Base-by-base conservation (phyloP, 768 basidiomycete species). In the Rhodosporidiobolus sp. region DNA sequence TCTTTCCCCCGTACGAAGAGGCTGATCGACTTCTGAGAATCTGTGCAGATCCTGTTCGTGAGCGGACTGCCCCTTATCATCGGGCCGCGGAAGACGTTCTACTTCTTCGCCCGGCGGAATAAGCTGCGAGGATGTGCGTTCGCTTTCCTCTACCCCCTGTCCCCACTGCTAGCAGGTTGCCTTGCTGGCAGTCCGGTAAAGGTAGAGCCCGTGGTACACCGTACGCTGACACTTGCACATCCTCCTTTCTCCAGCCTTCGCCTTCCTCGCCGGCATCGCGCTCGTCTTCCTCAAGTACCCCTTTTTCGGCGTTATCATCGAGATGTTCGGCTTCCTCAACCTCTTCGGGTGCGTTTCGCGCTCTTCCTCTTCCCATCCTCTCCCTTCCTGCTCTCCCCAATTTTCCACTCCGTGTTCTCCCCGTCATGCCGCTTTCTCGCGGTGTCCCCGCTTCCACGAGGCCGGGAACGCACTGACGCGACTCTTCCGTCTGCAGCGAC, bases 271-370 rank as follows among this genome's bases (percentile, higher is more conserved):
- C 43, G 93, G 93, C 24, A 89, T 98, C 74, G 79, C 92, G 24
- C 88, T 99, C 72, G 94, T 98, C 24, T 99, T 99, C 82, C 76
- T 91, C 81, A 97, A 94, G 81, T 91, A 93, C 87, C 94, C 95
- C 1, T 93, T 96, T 82, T 82, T 93, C 72, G 96, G 96, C 50
- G 89, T 98, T 83, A 80, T 92, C 61, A 87, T 99, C 56, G 95
- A 99, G 82, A 92, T 89, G 12, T 93, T 98, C 80, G 96, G 96
- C 28, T 99, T 99, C 84, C 82, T 98, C 78, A 97, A 96, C 80
- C 85, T 99, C 54, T 99, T 99, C 79, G 95, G 95, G 95, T 98
- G 26, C 48, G 78, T 72, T 43, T 7, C 38, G 38, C 12, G 20
- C 22, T 8, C 24, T 10, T 10, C 22, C 8, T 43, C 19, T 26